phyloP scores from a whole-genome alignment of 2,329 filamentous ascomycete genomes.

The Botrytis elliptica region DNA sequence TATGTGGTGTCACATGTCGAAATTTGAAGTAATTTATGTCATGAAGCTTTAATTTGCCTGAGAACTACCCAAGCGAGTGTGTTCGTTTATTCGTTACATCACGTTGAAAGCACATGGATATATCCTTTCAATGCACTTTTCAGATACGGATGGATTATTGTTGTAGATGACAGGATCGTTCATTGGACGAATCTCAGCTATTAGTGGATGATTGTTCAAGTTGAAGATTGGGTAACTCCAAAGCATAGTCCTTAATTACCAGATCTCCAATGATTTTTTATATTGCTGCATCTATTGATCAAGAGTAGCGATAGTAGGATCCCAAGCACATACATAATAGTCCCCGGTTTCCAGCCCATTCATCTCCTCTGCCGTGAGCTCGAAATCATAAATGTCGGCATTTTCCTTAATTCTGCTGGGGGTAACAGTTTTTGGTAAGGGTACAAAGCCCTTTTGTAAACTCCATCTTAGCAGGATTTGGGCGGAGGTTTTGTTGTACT shows the following conservation, averaged over 20 bases:
- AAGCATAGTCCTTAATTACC: not conserved
- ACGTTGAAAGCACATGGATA: not conserved
- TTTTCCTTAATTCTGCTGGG: slow-evolving; percentile 67
- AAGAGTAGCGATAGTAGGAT: slow-evolving; percentile 51
- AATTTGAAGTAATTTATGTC: not conserved
- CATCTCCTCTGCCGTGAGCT: slow-evolving; percentile 54
- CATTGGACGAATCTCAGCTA: not conserved
- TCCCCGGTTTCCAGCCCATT: slow-evolving; percentile 49
- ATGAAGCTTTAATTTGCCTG: not conserved
- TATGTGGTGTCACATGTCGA: not conserved
- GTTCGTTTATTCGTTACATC: not conserved
- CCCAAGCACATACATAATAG: slow-evolving; percentile 57
- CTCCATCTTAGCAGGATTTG: slow-evolving; percentile 81
- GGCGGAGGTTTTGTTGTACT: slow-evolving; percentile 70
- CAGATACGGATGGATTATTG: too few relatives aligned
- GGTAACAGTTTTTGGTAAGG: slow-evolving; percentile 72
- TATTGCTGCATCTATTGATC: slow-evolving; percentile 39
- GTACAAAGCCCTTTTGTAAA: slow-evolving; percentile 73
- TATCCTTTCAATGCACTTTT: not conserved
- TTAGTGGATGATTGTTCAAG: not conserved
- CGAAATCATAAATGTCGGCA: slow-evolving; percentile 54
- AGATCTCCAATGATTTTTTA: not conserved
- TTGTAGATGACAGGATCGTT: not conserved
- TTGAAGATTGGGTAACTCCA: not conserved
- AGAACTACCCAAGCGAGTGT: too few relatives aligned